Evolutionary conservation across 495 filamentous ascomycete species (phyloP), one percentile per base, ranked within the genome.

Genomic region (Penicillium crystallinum): DNA sequence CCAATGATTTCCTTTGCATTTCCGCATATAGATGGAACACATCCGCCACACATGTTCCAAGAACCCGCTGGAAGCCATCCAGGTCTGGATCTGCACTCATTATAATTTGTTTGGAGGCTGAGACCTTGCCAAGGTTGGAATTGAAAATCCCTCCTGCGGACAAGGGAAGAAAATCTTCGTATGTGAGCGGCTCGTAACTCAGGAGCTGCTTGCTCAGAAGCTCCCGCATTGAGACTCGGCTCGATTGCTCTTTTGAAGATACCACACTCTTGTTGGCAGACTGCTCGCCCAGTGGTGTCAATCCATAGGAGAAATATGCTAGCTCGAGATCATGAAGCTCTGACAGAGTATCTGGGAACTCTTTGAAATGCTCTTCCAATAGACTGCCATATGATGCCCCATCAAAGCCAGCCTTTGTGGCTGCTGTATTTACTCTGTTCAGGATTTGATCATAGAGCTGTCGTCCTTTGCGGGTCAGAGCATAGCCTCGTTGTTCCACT

Each of bases 401-500:
- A 17, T 17, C 8, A 6, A 4, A 0, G 0, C 17, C 14, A 7
- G 34, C 34, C 17, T 6, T 2, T 4, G 34, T 6, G n/a, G n/a
- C n/a, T n/a, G n/a, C n/a, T n/a, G n/a, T n/a, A n/a, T n/a, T n/a
- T n/a, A n/a, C n/a, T n/a, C n/a, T n/a, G n/a, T n/a, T n/a, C 10
- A 76, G 45, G 45, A 75, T 54, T 17, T 40, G 46, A 52, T 74
- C 73, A 36, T 76, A 76, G 1, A 76, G 52, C 14, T 65, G 54
- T 9, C 71, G 56, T 3, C 73, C 73, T 39, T 66, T 54, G 10
- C 57, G 57, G 8, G 71, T 76, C 8, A 76, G 53, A 1, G 73
- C 70, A 23, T 64, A 67, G 1, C 72, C 71, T 5, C 71, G 63
- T 57, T 76, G 66, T 52, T 76, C 73, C 6, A 76, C 63, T 39